Base-by-base conservation (phyloP, 306 rosid genomes). In the Cicer yamashitae region DNA sequence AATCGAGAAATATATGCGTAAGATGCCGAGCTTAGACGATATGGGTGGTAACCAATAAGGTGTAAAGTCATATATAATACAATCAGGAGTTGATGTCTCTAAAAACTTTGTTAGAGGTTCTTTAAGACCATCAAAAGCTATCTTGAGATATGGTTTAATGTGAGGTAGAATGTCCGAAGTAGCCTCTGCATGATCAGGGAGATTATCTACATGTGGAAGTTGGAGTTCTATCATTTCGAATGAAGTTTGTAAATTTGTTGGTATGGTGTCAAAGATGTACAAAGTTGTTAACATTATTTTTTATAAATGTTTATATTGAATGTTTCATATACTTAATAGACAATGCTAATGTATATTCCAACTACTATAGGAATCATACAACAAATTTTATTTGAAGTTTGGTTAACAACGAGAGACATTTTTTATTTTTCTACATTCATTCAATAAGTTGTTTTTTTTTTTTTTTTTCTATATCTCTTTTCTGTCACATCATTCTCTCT, bases 121-220 rank as follows among this genome's bases (percentile, higher is more conserved):
- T 77, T 77, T 25, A 15, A 77, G 72, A 59, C 81, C 70, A 57
- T 77, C 75, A 10, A 67, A 59, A 6, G 76, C 76, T 1, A 10
- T 58, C 69, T 41, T 69, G 25, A 77, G 76, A 0, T 43, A 77
- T 22, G 73, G 76, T n/a, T n/a, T n/a, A n/a, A n/a, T n/a, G n/a
- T n/a, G n/a, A n/a, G n/a, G n/a, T n/a, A n/a, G n/a, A n/a, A 77
- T n/a, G 44, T 77, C 76, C 40, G 8, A 7, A 12, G 62, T 20
- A 13, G 62, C 62, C 39, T 56, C 62, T 20, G 62, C 62, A 56
- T 56, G 30, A 9, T 56, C n/a, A 56, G 62, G 62, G n/a, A 56
- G 62, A 18, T 56, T 56, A 38, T 56, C 62, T 18, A 56, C 38
- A 20, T 56, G 38, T 37, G 62, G 62, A 1, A 56, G 62, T 8